These are phyloP conservation scores for Poa pratensis DNA, from an alignment of 176 grass and related monocot species.

Conservation along the genomic window DNA sequence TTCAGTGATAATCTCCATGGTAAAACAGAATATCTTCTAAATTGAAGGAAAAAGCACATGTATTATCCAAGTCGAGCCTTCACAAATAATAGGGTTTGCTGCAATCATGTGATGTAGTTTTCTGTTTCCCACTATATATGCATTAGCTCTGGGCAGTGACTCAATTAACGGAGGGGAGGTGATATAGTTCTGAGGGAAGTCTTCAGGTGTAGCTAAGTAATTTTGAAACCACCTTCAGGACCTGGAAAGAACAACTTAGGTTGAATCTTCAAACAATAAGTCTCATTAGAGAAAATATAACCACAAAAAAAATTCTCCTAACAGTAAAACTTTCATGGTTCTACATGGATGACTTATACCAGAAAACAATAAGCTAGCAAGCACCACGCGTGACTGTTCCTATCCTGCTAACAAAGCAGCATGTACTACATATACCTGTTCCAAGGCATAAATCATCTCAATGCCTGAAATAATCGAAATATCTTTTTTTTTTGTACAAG, in stretches of 20 bases:
- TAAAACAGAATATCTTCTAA: constrained; percentile 32
- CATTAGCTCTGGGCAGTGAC: constrained; percentile 25
- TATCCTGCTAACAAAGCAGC: not conserved
- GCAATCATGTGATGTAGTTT: not conserved
- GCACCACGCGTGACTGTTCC: not conserved
- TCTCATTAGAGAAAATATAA: not conserved
- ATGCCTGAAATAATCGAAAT: not conserved
- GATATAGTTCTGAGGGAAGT: not conserved
- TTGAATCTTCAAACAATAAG: too few species aligned
- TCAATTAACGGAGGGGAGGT: not conserved
- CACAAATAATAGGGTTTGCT: not conserved
- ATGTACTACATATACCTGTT: not conserved
- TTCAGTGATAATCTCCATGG: too few species aligned
- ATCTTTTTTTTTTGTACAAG: not conserved
- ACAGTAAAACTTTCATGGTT: not conserved
- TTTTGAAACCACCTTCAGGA: too few species aligned
- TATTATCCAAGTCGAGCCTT: constrained; percentile 30
- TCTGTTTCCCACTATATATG: constrained; percentile 30
- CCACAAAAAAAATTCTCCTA: not conserved
- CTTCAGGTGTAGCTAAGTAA: too few species aligned
- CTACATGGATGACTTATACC: not conserved
- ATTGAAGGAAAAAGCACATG: constrained; percentile 9
- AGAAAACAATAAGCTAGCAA: not conserved
- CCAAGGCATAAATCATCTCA: not conserved
- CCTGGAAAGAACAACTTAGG: too few species aligned